These are phyloP conservation scores for Linnemannia elongata DNA, from an alignment of 192 early-diverging fungal species.

Conservation along the genomic window DNA sequence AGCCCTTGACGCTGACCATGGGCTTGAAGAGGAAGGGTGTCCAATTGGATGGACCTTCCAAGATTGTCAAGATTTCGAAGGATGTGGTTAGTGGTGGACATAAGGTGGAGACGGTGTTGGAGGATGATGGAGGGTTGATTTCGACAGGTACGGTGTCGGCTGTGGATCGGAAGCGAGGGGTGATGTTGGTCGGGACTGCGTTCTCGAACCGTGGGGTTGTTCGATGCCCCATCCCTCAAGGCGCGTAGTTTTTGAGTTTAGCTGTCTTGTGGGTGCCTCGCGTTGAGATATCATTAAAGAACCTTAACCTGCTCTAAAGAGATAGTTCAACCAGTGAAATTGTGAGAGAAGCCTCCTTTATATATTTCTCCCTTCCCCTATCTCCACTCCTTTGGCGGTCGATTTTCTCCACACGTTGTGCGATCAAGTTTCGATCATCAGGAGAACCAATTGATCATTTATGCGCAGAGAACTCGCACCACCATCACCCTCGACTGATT, in stretches of 20 bases:
- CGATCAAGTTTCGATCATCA: too few species aligned
- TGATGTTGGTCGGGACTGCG: constrained; percentile 42
- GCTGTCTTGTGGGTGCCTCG: too few species aligned
- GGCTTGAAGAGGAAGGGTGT: neutral
- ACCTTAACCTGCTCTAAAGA: too few species aligned
- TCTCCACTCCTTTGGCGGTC: too few species aligned
- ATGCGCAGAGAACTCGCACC: too few species aligned
- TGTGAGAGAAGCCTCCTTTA: neutral
- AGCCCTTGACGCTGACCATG: neutral
- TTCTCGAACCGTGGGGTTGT: constrained; percentile 26
- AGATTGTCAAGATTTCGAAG: constrained; percentile 40
- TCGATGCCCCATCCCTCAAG: constrained; percentile 37
- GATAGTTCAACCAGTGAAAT: too few species aligned
- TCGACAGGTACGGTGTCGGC: constrained; percentile 35
- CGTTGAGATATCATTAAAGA: too few species aligned
- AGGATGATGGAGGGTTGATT: constrained; percentile 42
- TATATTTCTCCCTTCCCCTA: too few species aligned
- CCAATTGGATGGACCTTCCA: constrained; percentile 14
- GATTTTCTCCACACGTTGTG: too few species aligned
- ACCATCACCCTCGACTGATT: too few species aligned
- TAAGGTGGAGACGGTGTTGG: constrained; percentile 31
- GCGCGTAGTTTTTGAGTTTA: constrained; percentile 3
- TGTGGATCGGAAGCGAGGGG: constrained; percentile 43
- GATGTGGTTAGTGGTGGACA: neutral
- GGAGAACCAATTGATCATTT: too few species aligned